Evolutionary conservation across 495 filamentous ascomycete genomes (phyloP), one percentile per base, ranked within the genome.

Genomic region (Aspergillus kassunensis): DNA sequence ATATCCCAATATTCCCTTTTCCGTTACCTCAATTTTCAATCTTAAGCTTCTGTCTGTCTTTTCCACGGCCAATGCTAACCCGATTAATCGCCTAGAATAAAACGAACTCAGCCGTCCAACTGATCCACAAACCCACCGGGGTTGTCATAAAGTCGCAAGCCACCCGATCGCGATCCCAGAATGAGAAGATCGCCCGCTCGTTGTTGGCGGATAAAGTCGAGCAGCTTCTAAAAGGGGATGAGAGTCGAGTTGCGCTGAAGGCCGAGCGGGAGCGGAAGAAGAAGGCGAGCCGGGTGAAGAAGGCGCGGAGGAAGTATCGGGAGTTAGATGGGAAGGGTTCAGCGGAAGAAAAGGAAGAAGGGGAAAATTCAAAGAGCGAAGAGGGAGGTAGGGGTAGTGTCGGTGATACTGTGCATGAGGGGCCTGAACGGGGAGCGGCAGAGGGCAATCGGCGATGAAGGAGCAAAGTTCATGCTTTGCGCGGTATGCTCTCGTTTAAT

Each of bases 21-120:
- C 49, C n/a, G n/a, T n/a, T n/a, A n/a, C n/a, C n/a, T n/a, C n/a
- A n/a, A n/a, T n/a, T n/a, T n/a, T n/a, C n/a, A n/a, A n/a, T n/a
- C n/a, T n/a, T n/a, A n/a, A n/a, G n/a, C n/a, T n/a, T n/a, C n/a
- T n/a, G n/a, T n/a, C n/a, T n/a, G n/a, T n/a, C n/a, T n/a, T n/a
- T n/a, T n/a, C n/a, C n/a, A n/a, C n/a, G n/a, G n/a, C n/a, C 43
- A 41, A 20, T 18, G 10, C 19, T n/a, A 39, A 27, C 4, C 4
- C 27, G 49, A n/a, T 54, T 31, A 44, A 41, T 25, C 49, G 18
- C 39, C 35, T 39, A 9, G 88, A 98, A 98, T 73, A 98, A 98
- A 85, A 97, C 93, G 19, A 85, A 83, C 56, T 97, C 89, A 8
- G 93, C 93, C 40, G 93, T 97, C 33, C 95, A 98, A 63, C 78